Conservation (phyloP, 495 filamentous ascomycete genomes). For the Annulohypoxylon maeteangense region DNA sequence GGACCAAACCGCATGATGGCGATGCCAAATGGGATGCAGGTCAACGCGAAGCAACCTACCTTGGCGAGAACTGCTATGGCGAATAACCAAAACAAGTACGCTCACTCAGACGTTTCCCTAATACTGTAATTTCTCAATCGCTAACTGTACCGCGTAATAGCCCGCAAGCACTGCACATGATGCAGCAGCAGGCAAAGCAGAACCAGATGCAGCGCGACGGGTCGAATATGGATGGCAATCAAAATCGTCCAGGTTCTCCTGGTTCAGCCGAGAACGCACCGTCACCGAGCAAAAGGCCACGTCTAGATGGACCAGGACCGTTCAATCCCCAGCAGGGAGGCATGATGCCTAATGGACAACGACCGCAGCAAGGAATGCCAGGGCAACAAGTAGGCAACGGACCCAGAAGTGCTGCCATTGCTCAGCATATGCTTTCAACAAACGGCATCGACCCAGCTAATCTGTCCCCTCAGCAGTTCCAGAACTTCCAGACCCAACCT, state of each 20-base stretch:
- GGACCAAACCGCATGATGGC: conserved; percentile 64
- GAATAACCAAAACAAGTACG: conserved; percentile 79
- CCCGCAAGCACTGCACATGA: conserved; percentile 75
- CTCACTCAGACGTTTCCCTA: conserved; percentile 2
- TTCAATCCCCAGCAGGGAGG: conserved; percentile 74
- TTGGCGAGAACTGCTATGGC: conserved; percentile 79
- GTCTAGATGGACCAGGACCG: conserved; percentile 74
- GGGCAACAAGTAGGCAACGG: conserved; percentile 74
- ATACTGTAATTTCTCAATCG: background rate
- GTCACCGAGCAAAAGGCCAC: conserved; percentile 91
- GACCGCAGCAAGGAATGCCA: conserved; percentile 75
- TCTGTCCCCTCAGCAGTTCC: conserved; percentile 81
- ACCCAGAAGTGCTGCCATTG: conserved; percentile 60
- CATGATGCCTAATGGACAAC: conserved; percentile 83
- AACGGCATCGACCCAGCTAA: conserved; percentile 79
- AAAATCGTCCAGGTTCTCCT: conserved; percentile 81
- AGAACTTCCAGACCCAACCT: conserved; percentile 71
- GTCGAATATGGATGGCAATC: conserved; percentile 87
- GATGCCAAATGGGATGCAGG: conserved; percentile 62
- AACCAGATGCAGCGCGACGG: conserved; percentile 86
- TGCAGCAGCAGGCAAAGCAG: conserved; percentile 68
- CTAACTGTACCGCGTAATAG: conserved; percentile 55
- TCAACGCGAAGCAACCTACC: conserved; percentile 58
- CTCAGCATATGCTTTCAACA: conserved; percentile 73
- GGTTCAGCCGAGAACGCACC: conserved; percentile 86